Base-by-base conservation (phyloP, 2,329 filamentous ascomycete genomes). In the Dryadomyces quercus-mongolicae region DNA sequence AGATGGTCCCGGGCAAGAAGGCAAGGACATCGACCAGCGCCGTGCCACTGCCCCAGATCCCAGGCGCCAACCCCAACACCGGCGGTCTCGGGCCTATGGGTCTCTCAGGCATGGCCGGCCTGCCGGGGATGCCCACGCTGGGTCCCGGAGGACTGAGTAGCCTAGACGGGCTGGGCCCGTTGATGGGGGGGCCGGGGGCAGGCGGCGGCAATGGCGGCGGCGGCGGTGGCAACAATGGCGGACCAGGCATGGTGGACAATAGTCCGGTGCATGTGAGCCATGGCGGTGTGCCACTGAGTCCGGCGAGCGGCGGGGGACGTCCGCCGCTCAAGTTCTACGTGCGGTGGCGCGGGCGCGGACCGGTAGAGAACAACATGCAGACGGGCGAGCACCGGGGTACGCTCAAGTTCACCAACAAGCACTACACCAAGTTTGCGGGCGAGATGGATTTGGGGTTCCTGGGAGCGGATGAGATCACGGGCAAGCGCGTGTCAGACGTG, bases 341-440 rank as follows among this genome's bases (percentile, higher is more conserved):
- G 2, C 60, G 57, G n/a, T 60, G 61, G 58, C 59, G 59, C 45
- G 60, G 62, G n/a, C 55, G 56, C 15, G 63, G 63, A n/a, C 63
- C 59, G 0, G 57, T 56, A 13, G 60, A 63, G 25, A 61, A 61
- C 16, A 45, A 60, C 54, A 60, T 62, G 55, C 54, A 61, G 47
- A 52, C 51, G 5, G 42, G 54, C 7, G 58, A 61, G n/a, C 54
- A 61, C 36, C 50, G 58, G 1, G 65, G 65, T 13, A 57, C 56
- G 20, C 60, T 66, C 58, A 61, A 55, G 43, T 66, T 64, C 45
- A 53, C 58, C 1, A 61, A 62, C 54, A 58, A 61, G 36, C 58
- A 61, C 50, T 65, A 62, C 59, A 60, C 60, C 25, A 60, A 56
- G 36, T 65, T 66, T 50, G 44, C 57, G 0, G 63, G 60, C 49